These are phyloP conservation scores for Tephrocybe sp. DNA, from an alignment of 768 basidiomycete species.

Conservation along the genomic window DNA sequence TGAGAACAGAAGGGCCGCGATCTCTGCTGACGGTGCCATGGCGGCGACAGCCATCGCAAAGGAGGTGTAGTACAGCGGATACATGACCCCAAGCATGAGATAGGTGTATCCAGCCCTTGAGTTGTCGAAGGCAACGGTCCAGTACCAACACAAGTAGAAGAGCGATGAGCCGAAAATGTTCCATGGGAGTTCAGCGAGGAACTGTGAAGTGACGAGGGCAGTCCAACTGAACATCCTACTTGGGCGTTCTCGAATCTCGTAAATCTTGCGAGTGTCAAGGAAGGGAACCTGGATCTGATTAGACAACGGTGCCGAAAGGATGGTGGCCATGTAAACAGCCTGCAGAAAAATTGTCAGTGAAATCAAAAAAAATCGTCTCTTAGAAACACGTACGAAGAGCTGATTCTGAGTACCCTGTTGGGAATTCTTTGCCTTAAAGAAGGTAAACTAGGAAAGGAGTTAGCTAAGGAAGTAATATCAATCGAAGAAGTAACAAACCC, in stretches of 20 bases:
- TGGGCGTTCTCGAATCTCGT: constrained; percentile 67
- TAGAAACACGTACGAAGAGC: constrained; percentile 50
- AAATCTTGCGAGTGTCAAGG: constrained; percentile 59
- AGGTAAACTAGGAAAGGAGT: constrained; percentile 47
- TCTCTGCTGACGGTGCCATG: constrained; percentile 59
- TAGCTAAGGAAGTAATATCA: constrained; percentile 9
- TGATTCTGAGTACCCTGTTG: constrained; percentile 64
- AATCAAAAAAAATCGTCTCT: background rate
- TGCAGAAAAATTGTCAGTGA: constrained; percentile 16
- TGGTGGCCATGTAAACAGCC: constrained; percentile 59
- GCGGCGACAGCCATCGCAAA: constrained; percentile 62
- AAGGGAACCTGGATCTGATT: constrained; percentile 68
- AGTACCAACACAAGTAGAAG: constrained; percentile 74
- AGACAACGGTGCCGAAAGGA: constrained; percentile 52
- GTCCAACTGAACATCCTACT: constrained; percentile 69
- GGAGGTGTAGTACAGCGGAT: constrained; percentile 66
- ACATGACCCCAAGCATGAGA: constrained; percentile 53
- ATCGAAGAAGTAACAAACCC: constrained; percentile 31
- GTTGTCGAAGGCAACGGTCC: constrained; percentile 62
- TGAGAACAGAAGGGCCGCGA: constrained; percentile 57
- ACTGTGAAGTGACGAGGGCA: constrained; percentile 53
- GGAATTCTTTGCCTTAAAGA: constrained; percentile 55
- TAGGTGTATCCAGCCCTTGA: constrained; percentile 60
- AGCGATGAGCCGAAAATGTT: constrained; percentile 60
- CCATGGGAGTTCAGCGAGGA: constrained; percentile 63